Evolutionary conservation across 148 eudicot species (phyloP).

Genomic region (Rheum nobile): DNA sequence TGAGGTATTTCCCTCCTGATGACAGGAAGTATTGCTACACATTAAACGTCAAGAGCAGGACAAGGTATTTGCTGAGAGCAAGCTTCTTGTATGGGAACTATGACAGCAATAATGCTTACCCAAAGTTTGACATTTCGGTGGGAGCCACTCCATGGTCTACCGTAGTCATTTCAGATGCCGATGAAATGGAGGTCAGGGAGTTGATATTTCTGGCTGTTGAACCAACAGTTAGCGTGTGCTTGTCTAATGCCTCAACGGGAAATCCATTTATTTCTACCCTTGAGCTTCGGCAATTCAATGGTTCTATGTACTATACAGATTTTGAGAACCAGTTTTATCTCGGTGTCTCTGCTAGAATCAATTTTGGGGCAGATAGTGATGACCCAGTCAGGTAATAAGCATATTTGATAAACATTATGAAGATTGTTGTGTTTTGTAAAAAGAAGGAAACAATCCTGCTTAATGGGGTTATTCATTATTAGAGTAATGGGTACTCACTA

Average conservation of each 20-base stretch:
- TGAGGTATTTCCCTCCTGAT: constrained; percentile 76
- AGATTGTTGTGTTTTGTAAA: background rate
- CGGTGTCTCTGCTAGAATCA: constrained; percentile 86
- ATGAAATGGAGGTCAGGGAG: constrained; percentile 59
- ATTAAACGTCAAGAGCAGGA: constrained; percentile 58
- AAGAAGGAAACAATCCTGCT: no score
- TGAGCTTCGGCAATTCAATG: constrained; percentile 86
- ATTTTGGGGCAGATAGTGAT: constrained; percentile 81
- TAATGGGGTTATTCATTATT: no score
- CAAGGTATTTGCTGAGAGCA: constrained; percentile 76
- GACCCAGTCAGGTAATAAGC: constrained; percentile 78
- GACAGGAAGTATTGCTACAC: constrained; percentile 80
- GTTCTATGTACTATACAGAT: constrained; percentile 57
- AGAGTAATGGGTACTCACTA: no score
- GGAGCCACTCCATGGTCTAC: constrained; percentile 97
- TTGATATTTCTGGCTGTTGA: constrained; percentile 74
- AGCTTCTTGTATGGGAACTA: constrained; percentile 89
- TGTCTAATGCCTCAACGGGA: constrained; percentile 96
- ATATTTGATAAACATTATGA: background rate
- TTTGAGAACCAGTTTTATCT: constrained; percentile 64
- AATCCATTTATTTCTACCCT: constrained; percentile 88
- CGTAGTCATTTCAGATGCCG: constrained; percentile 81
- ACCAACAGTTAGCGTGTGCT: constrained; percentile 71
- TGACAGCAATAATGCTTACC: constrained; percentile 72
- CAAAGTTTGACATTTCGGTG: constrained; percentile 82